Base-by-base conservation (phyloP, 768 basidiomycete genomes). In the Auricularia heimuer region DNA sequence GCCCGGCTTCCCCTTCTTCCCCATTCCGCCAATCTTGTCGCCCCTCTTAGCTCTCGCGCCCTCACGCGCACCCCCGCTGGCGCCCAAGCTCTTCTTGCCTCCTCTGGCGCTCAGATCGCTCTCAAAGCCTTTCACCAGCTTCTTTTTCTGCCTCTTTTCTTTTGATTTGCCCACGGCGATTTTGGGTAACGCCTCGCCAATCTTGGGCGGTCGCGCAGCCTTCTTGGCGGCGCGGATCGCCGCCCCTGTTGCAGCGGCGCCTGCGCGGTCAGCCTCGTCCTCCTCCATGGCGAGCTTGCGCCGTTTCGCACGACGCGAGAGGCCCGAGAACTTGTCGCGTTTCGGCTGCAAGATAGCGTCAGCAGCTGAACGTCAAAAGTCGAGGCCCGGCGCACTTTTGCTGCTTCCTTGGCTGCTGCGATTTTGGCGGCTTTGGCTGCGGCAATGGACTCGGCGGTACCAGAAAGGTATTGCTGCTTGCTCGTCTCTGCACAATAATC, bases 171-270 rank as follows among this genome's bases (percentile, higher is more conserved):
- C 14, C 73, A 66, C 24, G 72, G 70, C 66, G 69, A 68, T 35
- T 37, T 54, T 37, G 58, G 61, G 44, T 33, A 39, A 68, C 65
- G 81, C 78, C 54, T 80, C 74, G 45, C 89, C 88, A 67, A 94
- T 92, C 80, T 92, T 97, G 10, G 76, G 76, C 1, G 89, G 89
- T 68, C 84, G 83, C 42, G 79, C 76, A 7, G 86, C 81, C 76
- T 88, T 95, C 77, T 98, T 98, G 10, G 90, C 94, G 12, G 85
- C 84, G 64, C 95, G 89, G 68, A 97, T 89, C 1, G 94, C 87
- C 16, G 90, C 88, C 47, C 82, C 80, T 56, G 89, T 76, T 8
- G 81, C 77, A 29, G 79, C 81, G 39, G 74, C 76, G 64, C 86
- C 84, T 16, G 81, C 83, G 3, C 77, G 64, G 64, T 86, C 85